Evolutionary conservation across 345 rosid genomes (phyloP), one percentile per base, ranked within the genome.

Genomic region (Sapria himalayana): DNA sequence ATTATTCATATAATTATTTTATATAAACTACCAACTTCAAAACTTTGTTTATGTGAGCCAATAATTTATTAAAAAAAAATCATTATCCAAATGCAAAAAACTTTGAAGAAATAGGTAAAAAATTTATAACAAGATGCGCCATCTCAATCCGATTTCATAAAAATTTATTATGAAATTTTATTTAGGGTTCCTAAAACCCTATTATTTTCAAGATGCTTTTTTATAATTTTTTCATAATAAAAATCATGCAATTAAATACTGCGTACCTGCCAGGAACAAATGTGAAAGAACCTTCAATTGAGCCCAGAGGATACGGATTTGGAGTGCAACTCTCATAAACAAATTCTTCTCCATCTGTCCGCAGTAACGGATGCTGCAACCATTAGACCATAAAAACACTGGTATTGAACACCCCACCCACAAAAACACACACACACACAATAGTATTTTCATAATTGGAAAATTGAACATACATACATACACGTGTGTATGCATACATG

Each of bases 181-280:
- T n/a, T n/a, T n/a, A n/a, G n/a, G n/a, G n/a, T n/a, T n/a, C n/a
- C n/a, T n/a, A n/a, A n/a, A n/a, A n/a, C n/a, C n/a, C n/a, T n/a
- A n/a, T n/a, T n/a, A n/a, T n/a, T n/a, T n/a, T n/a, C n/a, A n/a
- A n/a, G n/a, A n/a, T n/a, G n/a, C n/a, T n/a, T n/a, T n/a, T n/a
- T n/a, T n/a, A n/a, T n/a, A n/a, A n/a, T n/a, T n/a, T n/a, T n/a
- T n/a, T n/a, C n/a, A n/a, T n/a, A n/a, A n/a, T n/a, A n/a, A n/a
- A n/a, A n/a, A n/a, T n/a, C n/a, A n/a, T n/a, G n/a, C n/a, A n/a
- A n/a, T n/a, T n/a, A n/a, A n/a, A n/a, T 10, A 32, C 13, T 9
- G 15, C 39, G 9, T 74, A 81, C 85, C 94, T 86, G 64, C 84
- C 78, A 32, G 94, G 94, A 11, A 81, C 72, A 72, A 86, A 86